Evolutionary conservation across 2,329 filamentous ascomycete species (phyloP), one percentile per base, ranked within the genome.

Genomic region (Pyricularia sp.): DNA sequence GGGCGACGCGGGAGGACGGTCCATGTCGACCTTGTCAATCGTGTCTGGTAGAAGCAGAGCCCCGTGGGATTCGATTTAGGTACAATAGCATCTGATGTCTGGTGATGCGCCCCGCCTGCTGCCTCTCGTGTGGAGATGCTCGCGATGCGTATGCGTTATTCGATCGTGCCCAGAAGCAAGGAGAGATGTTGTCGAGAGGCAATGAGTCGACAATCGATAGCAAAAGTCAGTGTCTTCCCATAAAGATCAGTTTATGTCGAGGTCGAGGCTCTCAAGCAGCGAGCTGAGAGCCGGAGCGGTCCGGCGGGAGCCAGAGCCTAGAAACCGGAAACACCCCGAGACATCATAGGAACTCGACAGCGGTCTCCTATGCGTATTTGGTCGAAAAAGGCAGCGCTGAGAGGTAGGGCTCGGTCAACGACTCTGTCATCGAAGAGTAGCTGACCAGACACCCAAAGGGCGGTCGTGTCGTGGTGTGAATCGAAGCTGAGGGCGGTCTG

Each of bases 81-180:
- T 35, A n/a, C 9, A 62, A 89, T 79, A 53, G 84, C 78, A 63
- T 84, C 78, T 0, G 78, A 79, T 44, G 88, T 81, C 70, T 81
- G 77, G 70, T 82, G 81, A 72, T 88, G 88, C 84, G 0, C 81
- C 81, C 81, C 30, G 60, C 30, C 33, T 62, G 60, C 30, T 40
- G 60, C 33, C 33, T 62, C 60, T 40, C 33, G 19, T 24, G 31
- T 62, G 13, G 30, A 44, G 60, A 33, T 62, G 60, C 60, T 33
- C 33, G 55, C 24, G 55, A 59, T 59, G 55, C 60, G 28, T 62
- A 12, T 62, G 19, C 26, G 60, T 30, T 22, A 22, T 63, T 30
- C 33, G 62, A 22, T 30, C 22, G 33, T n/a, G n/a, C 28, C 9
- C 30, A 19, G 62, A 31, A 53, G 24, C 44, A 49, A 64, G 61